Base-by-base conservation (phyloP, 2,329 filamentous ascomycete genomes). In the Paecilomyces fulvus region DNA sequence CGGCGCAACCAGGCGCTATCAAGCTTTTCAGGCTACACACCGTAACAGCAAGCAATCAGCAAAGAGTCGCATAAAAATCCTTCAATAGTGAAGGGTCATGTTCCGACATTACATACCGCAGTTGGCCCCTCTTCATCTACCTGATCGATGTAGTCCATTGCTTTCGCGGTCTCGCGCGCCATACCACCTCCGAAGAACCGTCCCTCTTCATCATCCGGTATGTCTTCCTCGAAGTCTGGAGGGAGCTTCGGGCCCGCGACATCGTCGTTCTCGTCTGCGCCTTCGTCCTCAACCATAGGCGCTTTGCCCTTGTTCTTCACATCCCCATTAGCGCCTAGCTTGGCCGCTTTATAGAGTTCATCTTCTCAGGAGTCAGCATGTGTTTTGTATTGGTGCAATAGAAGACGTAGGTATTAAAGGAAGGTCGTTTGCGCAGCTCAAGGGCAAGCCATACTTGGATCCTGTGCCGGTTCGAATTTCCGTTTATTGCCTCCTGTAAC, bases 161-260 rank as follows among this genome's bases (percentile, higher is more conserved):
- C 89, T 64, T 91, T 83, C 2, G 85, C 86, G 62, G 95, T 90
- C 62, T 90, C 82, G 57, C 86, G 81, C 25, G 87, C 90, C 64
- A 99, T 87, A 31, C 94, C 94, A 55, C 91, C 89, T 49, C 92
- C 94, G 65, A 96, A 99, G 77, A 99, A 99, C 10, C 94, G 86
- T 0, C 92, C 94, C 61, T 95, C 94, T 54, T 96, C 90, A 64
- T 96, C 92, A 63, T 92, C 89, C 8, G 71, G 77, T 73, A 81
- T 77, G 51, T 83, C 80, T 53, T 81, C 83, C 33, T 80, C 80
- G 25, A 82, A 77, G 60, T 83, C 82, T 6, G 78, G 78, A 12
- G 83, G 80, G 33, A 81, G 74, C 49, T 83, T 78, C 1, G 80
- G 80, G 0, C 80, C 81, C 1, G 81, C 78, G 28, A 72, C 72